Evolutionary conservation across 805 yeast species (phyloP).

Genomic region (Tetrapisispora namnaoensis): DNA sequence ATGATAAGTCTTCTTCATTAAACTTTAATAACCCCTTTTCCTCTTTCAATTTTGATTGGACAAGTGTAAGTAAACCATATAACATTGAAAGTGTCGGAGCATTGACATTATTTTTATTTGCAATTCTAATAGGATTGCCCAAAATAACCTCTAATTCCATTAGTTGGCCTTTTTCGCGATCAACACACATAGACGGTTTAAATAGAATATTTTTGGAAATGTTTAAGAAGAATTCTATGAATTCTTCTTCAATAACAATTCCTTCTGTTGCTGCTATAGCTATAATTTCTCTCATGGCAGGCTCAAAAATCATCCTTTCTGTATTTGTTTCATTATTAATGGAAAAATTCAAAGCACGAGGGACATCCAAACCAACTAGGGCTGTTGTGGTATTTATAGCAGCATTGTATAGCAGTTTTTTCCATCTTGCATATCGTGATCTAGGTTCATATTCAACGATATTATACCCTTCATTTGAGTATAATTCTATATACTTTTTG

Average conservation of each 20-base stretch:
- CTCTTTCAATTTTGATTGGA: constrained; percentile 56
- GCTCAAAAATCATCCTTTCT: constrained; percentile 28
- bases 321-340: constrained; percentile 28
- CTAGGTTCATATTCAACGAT: constrained; percentile 33
- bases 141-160: constrained; percentile 63
- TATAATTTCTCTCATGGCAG: constrained; percentile 57
- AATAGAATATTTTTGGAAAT: constrained; percentile 44
- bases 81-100: constrained; percentile 53
- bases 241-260: constrained; percentile 37
- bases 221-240: constrained; percentile 40
- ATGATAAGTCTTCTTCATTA: constrained; percentile 5
- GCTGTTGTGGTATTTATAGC: constrained; percentile 53
- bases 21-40: constrained; percentile 32
- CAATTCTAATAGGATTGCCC: constrained; percentile 52
- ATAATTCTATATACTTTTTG: constrained; percentile 32
- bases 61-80: constrained; percentile 49
- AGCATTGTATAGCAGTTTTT: constrained; percentile 57
- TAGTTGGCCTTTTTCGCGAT: constrained; percentile 47
- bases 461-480: constrained; percentile 35
- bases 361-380: constrained; percentile 45
- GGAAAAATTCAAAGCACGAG: constrained; percentile 38
- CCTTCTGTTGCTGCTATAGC: constrained; percentile 56
- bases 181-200: constrained; percentile 65
- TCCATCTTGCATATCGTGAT: constrained; percentile 46
- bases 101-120: constrained; percentile 35